Conservation (phyloP, 116 monocot genomes). For the Phalaenopsis hybrid region DNA sequence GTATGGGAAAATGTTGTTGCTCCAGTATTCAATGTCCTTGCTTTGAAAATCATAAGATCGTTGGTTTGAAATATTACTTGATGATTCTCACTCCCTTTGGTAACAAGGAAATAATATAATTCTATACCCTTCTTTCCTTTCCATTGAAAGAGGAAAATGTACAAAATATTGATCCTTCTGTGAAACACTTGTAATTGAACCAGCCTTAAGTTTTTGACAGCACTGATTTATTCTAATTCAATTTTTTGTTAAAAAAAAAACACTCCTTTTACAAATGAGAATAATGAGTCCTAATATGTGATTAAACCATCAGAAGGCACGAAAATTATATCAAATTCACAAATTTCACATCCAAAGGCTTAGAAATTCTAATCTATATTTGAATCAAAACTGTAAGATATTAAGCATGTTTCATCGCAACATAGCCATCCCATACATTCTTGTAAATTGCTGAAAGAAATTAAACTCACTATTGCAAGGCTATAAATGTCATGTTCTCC, state of each 20-base stretch:
- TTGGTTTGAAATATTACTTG: too few species aligned
- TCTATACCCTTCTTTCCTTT: not conserved
- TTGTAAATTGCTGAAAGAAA: not conserved
- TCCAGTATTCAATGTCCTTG: not conserved
- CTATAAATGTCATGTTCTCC: not conserved
- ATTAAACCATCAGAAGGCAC: not conserved
- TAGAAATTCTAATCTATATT: not conserved
- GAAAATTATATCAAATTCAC: not conserved
- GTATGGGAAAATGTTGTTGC: not conserved
- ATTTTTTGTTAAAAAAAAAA: not conserved
- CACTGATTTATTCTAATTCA: not conserved
- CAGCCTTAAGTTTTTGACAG: not conserved
- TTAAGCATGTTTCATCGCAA: not conserved
- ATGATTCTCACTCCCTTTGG: too few species aligned
- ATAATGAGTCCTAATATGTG: not conserved
- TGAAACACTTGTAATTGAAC: not conserved
- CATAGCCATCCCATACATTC: not conserved
- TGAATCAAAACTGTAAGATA: not conserved
- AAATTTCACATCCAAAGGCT: not conserved
- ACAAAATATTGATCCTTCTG: not conserved
- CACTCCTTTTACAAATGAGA: not conserved
- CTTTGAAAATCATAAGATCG: not conserved
- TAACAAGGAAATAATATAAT: too few species aligned
- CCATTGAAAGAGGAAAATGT: not conserved
- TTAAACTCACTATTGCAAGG: not conserved